Base-by-base conservation (phyloP, 2,329 filamentous ascomycete genomes). In the Salinomyces thailandicus region DNA sequence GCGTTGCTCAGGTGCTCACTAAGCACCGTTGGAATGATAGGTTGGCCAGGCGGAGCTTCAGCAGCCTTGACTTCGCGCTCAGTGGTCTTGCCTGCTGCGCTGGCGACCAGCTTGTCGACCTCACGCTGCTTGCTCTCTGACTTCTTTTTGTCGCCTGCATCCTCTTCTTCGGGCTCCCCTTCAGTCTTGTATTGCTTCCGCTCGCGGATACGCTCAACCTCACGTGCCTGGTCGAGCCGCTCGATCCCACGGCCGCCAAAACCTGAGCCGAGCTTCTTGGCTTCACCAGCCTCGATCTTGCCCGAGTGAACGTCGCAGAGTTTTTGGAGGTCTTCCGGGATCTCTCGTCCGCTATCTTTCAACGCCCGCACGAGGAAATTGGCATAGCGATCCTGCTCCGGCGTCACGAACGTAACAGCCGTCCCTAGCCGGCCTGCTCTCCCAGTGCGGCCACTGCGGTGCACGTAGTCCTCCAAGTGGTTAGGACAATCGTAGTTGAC, bases 161-260 rank as follows among this genome's bases (percentile, higher is more conserved):
- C 81, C 33, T 78, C 77, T 37, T 93, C 85, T 14, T 93, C 87
- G 14, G 82, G 78, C 38, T 84, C 80, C 37, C 82, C 83, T 47
- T 87, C 89, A 5, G 84, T 85, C 64, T 91, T 89, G 65, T 87
- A 89, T 1, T 84, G 81, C 61, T 86, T 87, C 41, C 85, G 80
- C 64, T 95, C 85, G 40, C 85, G 80, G 52, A 82, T 76, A 47
- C 86, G 82, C 29, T 87, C 82, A 5, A 84, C 80, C 56, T 94
- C 86, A 55, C 89, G 83, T 51, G 93, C 85, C 53, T 87, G 81
- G 60, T 96, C 89, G 28, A 96, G 77, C 31, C 79, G 79, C 57
- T 96, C 91, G 20, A 98, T 71, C 41, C 91, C 91, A 57, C 94
- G 94, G 38, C 91, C 91, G 51, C 89, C 89, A 51, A 98, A 98